Percentiles rank a stretch among this genome's conserved stretches.
phyloP scores from a whole-genome alignment of 257 asterid species.

The Cruciata laevipes region DNA sequence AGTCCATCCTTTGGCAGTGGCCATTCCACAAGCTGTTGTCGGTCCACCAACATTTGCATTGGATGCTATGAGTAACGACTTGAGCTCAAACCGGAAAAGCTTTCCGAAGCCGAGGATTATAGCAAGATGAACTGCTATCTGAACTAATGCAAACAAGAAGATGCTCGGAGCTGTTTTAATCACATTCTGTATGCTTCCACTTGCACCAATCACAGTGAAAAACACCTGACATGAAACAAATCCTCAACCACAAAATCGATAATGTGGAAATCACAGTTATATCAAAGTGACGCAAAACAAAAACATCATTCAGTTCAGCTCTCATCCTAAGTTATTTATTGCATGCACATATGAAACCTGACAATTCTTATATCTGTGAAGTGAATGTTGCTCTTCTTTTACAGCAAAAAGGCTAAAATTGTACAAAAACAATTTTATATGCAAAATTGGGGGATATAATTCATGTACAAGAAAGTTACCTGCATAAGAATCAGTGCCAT shows the following conservation, averaged over 20 bases:
- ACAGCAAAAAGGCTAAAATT: neutral
- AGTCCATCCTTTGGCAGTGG: constrained; percentile 92
- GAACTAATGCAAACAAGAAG: constrained; percentile 65
- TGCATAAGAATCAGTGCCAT: constrained; percentile 89
- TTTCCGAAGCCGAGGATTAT: constrained; percentile 75
- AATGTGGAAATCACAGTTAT: neutral
- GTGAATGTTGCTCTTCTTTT: neutral
- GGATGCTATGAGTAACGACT: constrained; percentile 73
- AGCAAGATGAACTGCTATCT: constrained; percentile 65
- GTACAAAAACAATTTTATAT: neutral
- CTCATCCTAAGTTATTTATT: neutral
- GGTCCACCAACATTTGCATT: constrained; percentile 99
- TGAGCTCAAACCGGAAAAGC: constrained; percentile 60
- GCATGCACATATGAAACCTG: neutral
- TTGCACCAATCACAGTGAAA: constrained; percentile 73
- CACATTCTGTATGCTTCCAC: constrained; percentile 72
- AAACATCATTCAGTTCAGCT: neutral
- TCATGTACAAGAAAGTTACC: constrained; percentile 26
- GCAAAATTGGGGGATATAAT: neutral
- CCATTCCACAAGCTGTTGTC: constrained; percentile 95
- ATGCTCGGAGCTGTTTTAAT: constrained; percentile 72
- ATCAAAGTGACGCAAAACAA: neutral
- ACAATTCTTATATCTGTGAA: neutral
- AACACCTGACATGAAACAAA: constrained; percentile 38
- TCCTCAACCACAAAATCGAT: neutral